These are phyloP conservation scores for Larix sibirica DNA, from an alignment of 83 land plant species.

Conservation along the genomic window DNA sequence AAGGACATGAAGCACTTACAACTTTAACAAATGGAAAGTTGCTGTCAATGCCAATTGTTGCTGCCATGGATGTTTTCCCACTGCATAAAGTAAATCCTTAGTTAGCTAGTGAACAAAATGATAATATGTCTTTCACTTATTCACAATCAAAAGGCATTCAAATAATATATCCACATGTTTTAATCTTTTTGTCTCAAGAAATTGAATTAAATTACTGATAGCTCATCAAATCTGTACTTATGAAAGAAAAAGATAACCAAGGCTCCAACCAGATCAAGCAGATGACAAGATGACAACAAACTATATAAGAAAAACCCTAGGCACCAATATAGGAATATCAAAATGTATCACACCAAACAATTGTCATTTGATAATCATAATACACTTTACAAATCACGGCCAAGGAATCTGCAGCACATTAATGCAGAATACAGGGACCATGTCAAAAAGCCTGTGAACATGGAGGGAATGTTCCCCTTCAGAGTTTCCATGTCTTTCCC, in stretches of 20 bases:
- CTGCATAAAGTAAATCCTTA: constrained; percentile 42
- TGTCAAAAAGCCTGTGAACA: no score
- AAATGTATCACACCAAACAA: background rate
- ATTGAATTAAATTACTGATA: no score
- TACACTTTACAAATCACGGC: background rate
- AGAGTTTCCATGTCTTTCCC: no score
- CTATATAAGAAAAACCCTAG: background rate
- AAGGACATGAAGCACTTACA: constrained; percentile 40
- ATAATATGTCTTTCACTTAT: background rate
- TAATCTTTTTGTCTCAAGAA: no score
- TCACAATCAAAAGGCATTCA: no score
- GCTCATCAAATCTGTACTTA: background rate
- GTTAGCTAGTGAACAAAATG: background rate
- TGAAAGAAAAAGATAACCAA: background rate
- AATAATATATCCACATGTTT: no score
- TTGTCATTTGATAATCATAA: background rate
- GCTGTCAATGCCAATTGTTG: constrained; percentile 91
- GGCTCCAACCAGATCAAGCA: no score
- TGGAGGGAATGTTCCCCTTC: no score
- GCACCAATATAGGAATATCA: background rate
- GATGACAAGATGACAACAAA: background rate
- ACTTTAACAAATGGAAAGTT: constrained; percentile 93
- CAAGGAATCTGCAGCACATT: background rate
- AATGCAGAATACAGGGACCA: background rate
- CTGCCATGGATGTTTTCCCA: constrained; percentile 96